phyloP scores from a whole-genome alignment of 805 yeast genomes.

The Suhomyces sp. region DNA sequence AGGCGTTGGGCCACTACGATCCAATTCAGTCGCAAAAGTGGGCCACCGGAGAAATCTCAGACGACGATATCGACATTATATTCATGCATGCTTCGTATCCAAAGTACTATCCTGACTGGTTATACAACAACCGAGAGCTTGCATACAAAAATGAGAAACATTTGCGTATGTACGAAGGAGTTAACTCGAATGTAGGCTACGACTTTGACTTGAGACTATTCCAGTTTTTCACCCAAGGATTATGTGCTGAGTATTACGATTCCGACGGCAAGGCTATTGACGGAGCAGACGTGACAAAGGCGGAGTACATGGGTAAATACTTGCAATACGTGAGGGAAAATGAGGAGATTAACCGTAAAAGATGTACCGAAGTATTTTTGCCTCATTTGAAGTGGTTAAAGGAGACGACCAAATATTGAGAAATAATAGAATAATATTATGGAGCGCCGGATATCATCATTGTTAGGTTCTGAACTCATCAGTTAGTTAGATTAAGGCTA shows the following conservation, averaged over 20 bases:
- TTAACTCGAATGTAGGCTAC: conserved; percentile 37
- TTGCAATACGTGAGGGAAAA: conserved; percentile 25
- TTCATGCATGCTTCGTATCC: conserved; percentile 66
- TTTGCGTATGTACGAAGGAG: conserved; percentile 37
- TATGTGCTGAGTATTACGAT: conserved; percentile 35
- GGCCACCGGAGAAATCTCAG: conserved; percentile 9
- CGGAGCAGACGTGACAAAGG: conserved; percentile 16
- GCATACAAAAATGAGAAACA: conserved; percentile 31
- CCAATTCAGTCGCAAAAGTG: conserved; percentile 22
- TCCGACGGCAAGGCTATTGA: conserved; percentile 26
- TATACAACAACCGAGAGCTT: conserved; percentile 35
- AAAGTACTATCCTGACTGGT: conserved; percentile 35
- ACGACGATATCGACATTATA: conserved; percentile 14
- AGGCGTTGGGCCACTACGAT: conserved; percentile 40
- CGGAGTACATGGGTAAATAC: conserved; percentile 34
- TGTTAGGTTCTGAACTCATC: no score
- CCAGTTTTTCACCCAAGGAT: conserved; percentile 37
- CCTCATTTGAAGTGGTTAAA: conserved; percentile 44
- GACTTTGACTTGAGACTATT: conserved; percentile 42
- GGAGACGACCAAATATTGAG: conserved; percentile 29
- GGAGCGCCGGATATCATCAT: no score
- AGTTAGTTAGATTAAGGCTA: no score
- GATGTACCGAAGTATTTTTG: conserved; percentile 36
- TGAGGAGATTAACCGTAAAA: conserved; percentile 17
- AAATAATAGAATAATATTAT: no score